These are phyloP conservation scores for Tubosaeta brunneosetosa DNA, from an alignment of 768 basidiomycete genomes.

Conservation along the genomic window DNA sequence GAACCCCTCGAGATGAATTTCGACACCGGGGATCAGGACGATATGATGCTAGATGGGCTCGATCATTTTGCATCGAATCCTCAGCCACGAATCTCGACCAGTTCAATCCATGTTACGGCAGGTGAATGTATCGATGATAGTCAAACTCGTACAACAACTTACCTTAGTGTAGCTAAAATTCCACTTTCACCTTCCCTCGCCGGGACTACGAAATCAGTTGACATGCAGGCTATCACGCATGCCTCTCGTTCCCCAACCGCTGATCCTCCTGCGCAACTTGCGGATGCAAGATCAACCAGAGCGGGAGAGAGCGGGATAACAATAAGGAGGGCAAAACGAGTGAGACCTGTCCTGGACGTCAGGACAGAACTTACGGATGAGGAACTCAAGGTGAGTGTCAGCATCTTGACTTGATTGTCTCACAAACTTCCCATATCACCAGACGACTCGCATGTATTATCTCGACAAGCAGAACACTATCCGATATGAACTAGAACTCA, in stretches of 20 bases:
- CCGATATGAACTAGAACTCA: slow-evolving; percentile 47
- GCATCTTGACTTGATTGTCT: not conserved
- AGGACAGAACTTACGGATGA: slow-evolving; percentile 80
- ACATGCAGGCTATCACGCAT: not conserved
- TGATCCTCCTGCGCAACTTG: not conserved
- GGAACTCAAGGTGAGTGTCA: slow-evolving; percentile 58
- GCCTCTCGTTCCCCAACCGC: slow-evolving; percentile 1
- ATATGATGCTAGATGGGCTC: slow-evolving; percentile 16
- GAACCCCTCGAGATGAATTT: slow-evolving; percentile 15
- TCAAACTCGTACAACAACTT: not conserved
- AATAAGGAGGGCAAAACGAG: slow-evolving; percentile 43
- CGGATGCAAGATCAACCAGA: not conserved
- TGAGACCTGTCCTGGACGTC: slow-evolving; percentile 59
- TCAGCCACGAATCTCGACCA: not conserved
- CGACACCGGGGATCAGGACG: slow-evolving; percentile 20
- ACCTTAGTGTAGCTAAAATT: slow-evolving; percentile 2
- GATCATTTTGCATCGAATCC: not conserved
- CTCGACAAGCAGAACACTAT: slow-evolving; percentile 54
- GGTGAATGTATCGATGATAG: slow-evolving; percentile 8
- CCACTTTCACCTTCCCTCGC: slow-evolving; percentile 1
- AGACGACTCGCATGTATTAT: slow-evolving; percentile 66
- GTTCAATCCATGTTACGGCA: not conserved
- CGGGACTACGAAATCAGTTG: slow-evolving; percentile 4
- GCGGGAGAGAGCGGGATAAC: not conserved
- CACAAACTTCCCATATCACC: not conserved